These are phyloP conservation scores for Scutellaria barbata DNA, from an alignment of 257 asterid genomes.

Conservation along the genomic window DNA sequence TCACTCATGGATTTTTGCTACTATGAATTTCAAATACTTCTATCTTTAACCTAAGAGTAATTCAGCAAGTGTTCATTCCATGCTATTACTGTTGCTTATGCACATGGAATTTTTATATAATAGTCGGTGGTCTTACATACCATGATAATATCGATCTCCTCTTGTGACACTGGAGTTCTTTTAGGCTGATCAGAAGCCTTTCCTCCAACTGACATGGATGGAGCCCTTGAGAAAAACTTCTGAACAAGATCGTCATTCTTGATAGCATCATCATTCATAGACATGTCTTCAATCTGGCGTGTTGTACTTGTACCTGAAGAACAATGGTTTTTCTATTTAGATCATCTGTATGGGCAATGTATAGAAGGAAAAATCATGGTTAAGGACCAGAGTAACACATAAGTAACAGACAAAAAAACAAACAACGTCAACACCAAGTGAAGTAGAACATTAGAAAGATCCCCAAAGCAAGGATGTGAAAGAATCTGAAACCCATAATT, in stretches of 20 bases:
- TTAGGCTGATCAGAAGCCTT: conserved; percentile 97
- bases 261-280: conserved; percentile 40
- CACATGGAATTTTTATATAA: neutral
- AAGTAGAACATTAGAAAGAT: conserved; percentile 6
- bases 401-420: conserved; percentile 13
- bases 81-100: neutral
- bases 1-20: no score
- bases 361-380: neutral
- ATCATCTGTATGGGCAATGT: conserved; percentile 17
- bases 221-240: conserved; percentile 60
- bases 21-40: no score
- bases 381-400: conserved; percentile 1
- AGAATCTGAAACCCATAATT: conserved; percentile 10
- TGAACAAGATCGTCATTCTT: conserved; percentile 50
- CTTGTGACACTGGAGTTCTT: conserved; percentile 82
- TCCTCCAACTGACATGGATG: conserved; percentile 65
- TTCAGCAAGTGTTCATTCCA: no score
- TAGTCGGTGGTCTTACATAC: conserved; percentile 46
- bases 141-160: conserved; percentile 88
- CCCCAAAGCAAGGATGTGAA: conserved; percentile 14
- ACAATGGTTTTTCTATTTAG: conserved; percentile 28
- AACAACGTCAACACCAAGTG: conserved; percentile 1
- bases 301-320: conserved; percentile 57
- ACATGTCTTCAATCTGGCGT: conserved; percentile 49
- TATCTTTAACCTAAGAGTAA: no score